Evolutionary conservation across 176 grass and related monocot genomes (phyloP).

Genomic region (Oryza glumipatula): DNA sequence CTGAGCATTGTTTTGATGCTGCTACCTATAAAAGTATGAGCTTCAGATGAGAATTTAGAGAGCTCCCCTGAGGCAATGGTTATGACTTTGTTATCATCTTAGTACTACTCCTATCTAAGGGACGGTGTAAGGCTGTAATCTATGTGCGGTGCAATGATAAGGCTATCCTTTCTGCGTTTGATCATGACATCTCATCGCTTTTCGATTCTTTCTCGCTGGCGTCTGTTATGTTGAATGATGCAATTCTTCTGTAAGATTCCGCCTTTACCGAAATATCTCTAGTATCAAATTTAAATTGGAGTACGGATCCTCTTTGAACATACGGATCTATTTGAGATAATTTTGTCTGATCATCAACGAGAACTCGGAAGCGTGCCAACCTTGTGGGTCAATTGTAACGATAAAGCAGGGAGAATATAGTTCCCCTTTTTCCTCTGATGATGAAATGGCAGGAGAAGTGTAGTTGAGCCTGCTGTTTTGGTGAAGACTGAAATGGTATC

Average conservation of each 20-base stretch:
- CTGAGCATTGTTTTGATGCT: slow-evolving; percentile 18
- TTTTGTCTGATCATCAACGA: not conserved
- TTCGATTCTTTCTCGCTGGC: not conserved
- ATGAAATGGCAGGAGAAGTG: not conserved
- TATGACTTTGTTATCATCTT: slow-evolving; percentile 2
- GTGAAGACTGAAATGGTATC: not conserved
- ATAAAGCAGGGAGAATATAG: not conserved
- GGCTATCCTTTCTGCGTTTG: not conserved
- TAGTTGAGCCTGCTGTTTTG: not conserved
- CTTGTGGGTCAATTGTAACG: not conserved
- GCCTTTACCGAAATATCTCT: not conserved
- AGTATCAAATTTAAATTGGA: not conserved
- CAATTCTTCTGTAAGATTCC: not conserved
- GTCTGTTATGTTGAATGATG: not conserved
- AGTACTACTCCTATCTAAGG: slow-evolving; percentile 3
- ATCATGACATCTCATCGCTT: not conserved
- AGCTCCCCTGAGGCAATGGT: slow-evolving; percentile 11
- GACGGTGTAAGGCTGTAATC: slow-evolving; percentile 35
- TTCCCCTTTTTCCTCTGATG: not conserved
- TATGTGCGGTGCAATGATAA: slow-evolving; percentile 23
- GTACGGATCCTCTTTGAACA: too few species aligned
- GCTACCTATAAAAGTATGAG: not conserved
- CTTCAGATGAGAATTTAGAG: slow-evolving; percentile 32
- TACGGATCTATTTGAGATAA: not conserved
- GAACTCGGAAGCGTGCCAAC: not conserved